Base-by-base conservation (phyloP, 768 basidiomycete species). In the Amanita muscaria region DNA sequence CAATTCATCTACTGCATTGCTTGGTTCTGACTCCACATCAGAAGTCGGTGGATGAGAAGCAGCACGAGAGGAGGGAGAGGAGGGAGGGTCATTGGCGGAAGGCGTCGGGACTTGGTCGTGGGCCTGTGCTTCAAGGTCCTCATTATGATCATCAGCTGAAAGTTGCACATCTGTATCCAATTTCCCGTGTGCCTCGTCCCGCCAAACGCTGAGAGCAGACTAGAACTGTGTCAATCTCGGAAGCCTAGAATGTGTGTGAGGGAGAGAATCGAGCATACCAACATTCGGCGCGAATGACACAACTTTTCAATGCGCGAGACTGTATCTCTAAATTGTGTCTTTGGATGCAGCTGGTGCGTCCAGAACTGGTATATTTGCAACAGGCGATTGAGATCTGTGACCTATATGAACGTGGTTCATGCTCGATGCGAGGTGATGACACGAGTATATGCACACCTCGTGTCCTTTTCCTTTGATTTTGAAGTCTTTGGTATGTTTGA, bases 291-390 rank as follows among this genome's bases (percentile, higher is more conserved):
- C 5, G 86, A 82, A 52, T 87, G 86, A 57, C 89, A 96, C 9
- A 96, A 61, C 53, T 83, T 88, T 68, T 99, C 94, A 8, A 98
- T 77, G 8, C 84, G 74, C 24, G 77, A 66, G 4, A 94, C 79
- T 0, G 91, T 94, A 56, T 96, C 92, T 35, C 72, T 71, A 60
- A 98, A 96, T 31, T 83, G 80, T 3, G 77, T 82, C 56, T 85
- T 89, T 4, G 96, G 96, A 58, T 85, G 93, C 70, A 99, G 71
- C 54, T 74, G 77, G 65, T 98, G 96, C 3, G 90, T 76, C 96
- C 96, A 99, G 54, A 91, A 86, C 56, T 92, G 90, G 59, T 98
- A 98, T 27, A 86, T 66, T 49, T 81, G 78, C 44, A 98, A 67
- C 11, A 97, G 64, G 30, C 85, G 71, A 50, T 77, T 78, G 30